These are phyloP conservation scores for Lathyrus sativus DNA, from an alignment of 306 rosid genomes.

Conservation along the genomic window DNA sequence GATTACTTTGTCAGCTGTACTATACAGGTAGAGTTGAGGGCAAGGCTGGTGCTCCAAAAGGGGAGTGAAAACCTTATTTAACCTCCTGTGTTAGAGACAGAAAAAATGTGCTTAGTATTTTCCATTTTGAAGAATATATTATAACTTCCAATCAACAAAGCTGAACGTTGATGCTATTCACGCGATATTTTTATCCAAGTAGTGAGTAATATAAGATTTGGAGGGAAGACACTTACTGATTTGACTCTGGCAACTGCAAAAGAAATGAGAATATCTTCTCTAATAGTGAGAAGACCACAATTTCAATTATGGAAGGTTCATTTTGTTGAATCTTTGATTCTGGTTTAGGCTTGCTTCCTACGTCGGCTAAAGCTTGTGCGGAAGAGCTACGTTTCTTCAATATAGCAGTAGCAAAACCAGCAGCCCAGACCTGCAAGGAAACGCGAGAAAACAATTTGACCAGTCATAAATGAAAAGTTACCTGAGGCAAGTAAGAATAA, in stretches of 20 bases:
- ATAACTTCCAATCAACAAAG: not conserved
- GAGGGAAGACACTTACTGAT: constrained; percentile 50
- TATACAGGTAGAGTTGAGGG: constrained; percentile 91
- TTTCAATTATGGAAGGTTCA: constrained; percentile 53
- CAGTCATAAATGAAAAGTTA: not conserved
- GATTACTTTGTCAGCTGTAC: constrained; percentile 79
- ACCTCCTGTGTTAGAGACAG: constrained; percentile 60
- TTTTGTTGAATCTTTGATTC: constrained; percentile 48
- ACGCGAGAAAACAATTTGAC: constrained; percentile 16
- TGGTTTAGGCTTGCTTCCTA: constrained; percentile 33
- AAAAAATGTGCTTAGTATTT: constrained; percentile 1
- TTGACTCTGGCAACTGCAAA: constrained; percentile 62
- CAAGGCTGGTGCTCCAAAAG: constrained; percentile 62
- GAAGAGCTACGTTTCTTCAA: constrained; percentile 66
- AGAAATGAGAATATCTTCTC: constrained; percentile 67
- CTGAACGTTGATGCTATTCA: not conserved
- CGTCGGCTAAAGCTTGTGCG: constrained; percentile 34
- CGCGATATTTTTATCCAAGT: not conserved
- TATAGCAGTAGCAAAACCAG: constrained; percentile 82
- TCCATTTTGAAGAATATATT: not conserved
- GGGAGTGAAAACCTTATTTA: constrained; percentile 53
- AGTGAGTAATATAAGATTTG: constrained; percentile 23
- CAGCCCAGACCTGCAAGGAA: constrained; percentile 86
- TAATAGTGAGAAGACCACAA: constrained; percentile 49
- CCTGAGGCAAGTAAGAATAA: constrained; percentile 14